Conservation (phyloP, 768 basidiomycete genomes). For the Daedalea quercina region DNA sequence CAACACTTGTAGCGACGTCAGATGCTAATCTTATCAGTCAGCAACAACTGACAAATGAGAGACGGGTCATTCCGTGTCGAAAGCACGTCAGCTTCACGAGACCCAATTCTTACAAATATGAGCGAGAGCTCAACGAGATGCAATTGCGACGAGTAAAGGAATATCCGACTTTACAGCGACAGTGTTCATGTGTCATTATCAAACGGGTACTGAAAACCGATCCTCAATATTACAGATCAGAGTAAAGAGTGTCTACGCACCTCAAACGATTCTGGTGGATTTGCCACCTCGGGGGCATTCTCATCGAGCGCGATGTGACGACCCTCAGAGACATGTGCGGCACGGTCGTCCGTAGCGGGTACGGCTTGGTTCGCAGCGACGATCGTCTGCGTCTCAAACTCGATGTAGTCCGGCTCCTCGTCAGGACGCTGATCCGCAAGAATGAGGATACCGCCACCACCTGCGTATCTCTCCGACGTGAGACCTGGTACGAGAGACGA, state of each 20-base stretch:
- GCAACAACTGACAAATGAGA: background rate
- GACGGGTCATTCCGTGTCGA: background rate
- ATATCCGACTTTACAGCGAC: slow-evolving; percentile 12
- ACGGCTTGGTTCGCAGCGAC: slow-evolving; percentile 20
- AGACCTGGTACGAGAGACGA: slow-evolving; percentile 20
- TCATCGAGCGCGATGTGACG: slow-evolving; percentile 66
- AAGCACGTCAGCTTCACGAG: background rate
- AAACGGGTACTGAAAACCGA: slow-evolving; percentile 58
- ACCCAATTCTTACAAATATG: background rate
- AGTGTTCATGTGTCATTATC: slow-evolving; percentile 48
- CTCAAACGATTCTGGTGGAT: slow-evolving; percentile 78
- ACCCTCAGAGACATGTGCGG: slow-evolving; percentile 15
- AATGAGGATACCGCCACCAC: slow-evolving; percentile 86
- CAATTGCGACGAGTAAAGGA: background rate
- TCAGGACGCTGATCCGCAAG: slow-evolving; percentile 67
- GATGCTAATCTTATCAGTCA: too few relatives aligned
- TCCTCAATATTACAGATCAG: slow-evolving; percentile 18
- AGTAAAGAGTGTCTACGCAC: slow-evolving; percentile 36
- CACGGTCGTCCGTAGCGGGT: slow-evolving; percentile 24
- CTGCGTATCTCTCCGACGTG: slow-evolving; percentile 56
- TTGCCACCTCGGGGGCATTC: slow-evolving; percentile 55
- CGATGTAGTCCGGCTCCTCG: slow-evolving; percentile 71
- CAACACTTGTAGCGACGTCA: too few relatives aligned
- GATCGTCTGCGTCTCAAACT: slow-evolving; percentile 34
- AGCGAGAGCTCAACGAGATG: background rate